Conservation (phyloP, 2,329 filamentous ascomycete species). For the Aspergillus sp. region DNA sequence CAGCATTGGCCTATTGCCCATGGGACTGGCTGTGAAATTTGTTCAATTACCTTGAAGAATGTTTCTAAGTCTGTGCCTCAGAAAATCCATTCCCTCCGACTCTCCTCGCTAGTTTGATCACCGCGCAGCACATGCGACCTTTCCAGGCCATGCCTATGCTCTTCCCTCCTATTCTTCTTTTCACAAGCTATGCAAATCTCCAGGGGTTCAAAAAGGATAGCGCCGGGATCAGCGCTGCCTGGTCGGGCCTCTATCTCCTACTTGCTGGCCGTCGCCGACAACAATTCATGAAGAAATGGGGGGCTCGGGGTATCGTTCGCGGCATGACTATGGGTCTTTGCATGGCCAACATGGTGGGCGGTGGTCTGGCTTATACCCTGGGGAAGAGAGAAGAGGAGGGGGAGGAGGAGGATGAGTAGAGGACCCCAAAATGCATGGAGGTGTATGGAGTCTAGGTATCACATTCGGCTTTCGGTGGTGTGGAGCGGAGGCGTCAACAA, state of each 20-base stretch:
- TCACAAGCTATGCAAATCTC: constrained; percentile 65
- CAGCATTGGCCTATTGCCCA: constrained; percentile 1
- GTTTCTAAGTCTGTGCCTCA: constrained; percentile 28
- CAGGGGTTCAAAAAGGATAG: constrained; percentile 61
- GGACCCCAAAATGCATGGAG: not conserved
- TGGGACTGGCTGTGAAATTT: not conserved
- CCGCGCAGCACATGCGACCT: constrained; percentile 64
- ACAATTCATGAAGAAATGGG: constrained; percentile 44
- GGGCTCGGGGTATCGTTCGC: constrained; percentile 43
- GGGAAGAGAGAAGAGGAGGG: constrained; percentile 42
- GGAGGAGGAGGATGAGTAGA: constrained; percentile 26
- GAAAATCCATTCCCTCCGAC: constrained; percentile 64
- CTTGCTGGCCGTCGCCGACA: constrained; percentile 58
- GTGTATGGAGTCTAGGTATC: not conserved
- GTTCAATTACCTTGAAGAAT: not conserved
- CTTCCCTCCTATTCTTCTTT: constrained; percentile 64
- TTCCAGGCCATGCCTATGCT: constrained; percentile 65
- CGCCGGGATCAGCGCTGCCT: constrained; percentile 62
- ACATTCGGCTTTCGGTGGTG: not conserved
- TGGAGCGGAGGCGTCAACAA: too few relatives aligned
- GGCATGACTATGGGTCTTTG: constrained; percentile 46
- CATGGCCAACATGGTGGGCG: constrained; percentile 45
- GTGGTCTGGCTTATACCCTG: constrained; percentile 46
- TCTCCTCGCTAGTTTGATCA: constrained; percentile 63
- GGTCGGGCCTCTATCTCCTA: constrained; percentile 64